Conservation (phyloP, 768 basidiomycete species). For the Leucocoprinus sp. region DNA sequence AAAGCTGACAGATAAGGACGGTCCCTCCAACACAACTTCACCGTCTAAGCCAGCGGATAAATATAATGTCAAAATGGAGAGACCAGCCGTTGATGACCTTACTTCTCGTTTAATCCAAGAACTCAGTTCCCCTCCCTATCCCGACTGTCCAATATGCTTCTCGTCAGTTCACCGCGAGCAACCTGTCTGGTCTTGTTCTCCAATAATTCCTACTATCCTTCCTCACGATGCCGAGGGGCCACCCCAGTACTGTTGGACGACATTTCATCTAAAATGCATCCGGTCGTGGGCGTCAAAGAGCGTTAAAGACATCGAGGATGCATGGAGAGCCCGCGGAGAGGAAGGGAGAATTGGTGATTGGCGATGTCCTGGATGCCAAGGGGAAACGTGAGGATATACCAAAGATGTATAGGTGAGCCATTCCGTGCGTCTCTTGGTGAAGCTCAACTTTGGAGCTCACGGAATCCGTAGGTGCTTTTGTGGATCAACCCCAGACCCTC, state of each 20-base stretch:
- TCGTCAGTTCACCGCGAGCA: slow-evolving; percentile 69
- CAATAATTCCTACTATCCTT: slow-evolving; percentile 38
- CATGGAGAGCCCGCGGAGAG: slow-evolving; percentile 66
- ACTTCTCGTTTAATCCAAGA: slow-evolving; percentile 64
- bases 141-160: slow-evolving; percentile 83
- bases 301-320: slow-evolving; percentile 63
- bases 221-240: slow-evolving; percentile 22
- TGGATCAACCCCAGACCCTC: slow-evolving; percentile 62
- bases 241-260: slow-evolving; percentile 76
- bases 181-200: slow-evolving; percentile 83
- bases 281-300: slow-evolving; percentile 82
- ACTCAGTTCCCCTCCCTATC: slow-evolving; percentile 61
- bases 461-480: slow-evolving; percentile 71
- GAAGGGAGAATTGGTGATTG: slow-evolving; percentile 61
- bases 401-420: slow-evolving; percentile 53
- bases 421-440: not conserved
- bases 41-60: slow-evolving; percentile 11
- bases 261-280: slow-evolving; percentile 89
- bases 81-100: slow-evolving; percentile 45
- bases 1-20: slow-evolving; percentile 16
- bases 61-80: slow-evolving; percentile 8
- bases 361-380: slow-evolving; percentile 93
- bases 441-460: not conserved
- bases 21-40: not conserved
- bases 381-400: slow-evolving; percentile 63